Percentiles rank a stretch among this genome's conserved stretches.
These are phyloP conservation scores for Salmacisia buchloeana DNA, from an alignment of 1,284 basidiomycete genomes.

Conservation along the genomic window DNA sequence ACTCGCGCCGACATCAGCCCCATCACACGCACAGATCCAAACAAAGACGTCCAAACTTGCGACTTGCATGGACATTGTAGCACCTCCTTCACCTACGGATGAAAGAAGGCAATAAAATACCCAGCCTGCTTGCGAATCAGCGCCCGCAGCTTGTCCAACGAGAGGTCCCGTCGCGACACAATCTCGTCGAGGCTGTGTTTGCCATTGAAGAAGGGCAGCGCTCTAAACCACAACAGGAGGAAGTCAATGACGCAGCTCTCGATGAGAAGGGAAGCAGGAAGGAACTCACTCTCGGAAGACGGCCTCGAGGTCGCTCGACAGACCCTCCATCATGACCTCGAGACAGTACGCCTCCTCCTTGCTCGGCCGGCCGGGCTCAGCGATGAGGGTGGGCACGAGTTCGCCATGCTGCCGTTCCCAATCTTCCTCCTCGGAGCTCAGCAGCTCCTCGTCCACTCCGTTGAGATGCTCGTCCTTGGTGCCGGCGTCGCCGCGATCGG, in stretches of 20 bases:
- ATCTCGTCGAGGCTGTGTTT: slow-evolving; percentile 49
- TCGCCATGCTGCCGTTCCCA: slow-evolving; percentile 9
- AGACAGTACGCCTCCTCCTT: slow-evolving; percentile 72
- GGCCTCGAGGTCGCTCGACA: not conserved
- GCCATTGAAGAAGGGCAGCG: slow-evolving; percentile 46
- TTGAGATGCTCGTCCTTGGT: slow-evolving; percentile 26
- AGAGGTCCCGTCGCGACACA: slow-evolving; percentile 13
- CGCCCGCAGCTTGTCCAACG: not conserved
- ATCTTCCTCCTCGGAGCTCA: slow-evolving; percentile 52
- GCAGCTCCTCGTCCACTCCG: slow-evolving; percentile 54
- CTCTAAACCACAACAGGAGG: slow-evolving; percentile 13
- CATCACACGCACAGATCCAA: too few relatives aligned
- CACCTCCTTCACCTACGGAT: not conserved
- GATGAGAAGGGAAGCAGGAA: not conserved
- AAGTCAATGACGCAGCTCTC: not conserved
- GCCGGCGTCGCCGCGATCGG: slow-evolving; percentile 35
- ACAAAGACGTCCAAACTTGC: too few relatives aligned
- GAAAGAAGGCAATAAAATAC: slow-evolving; percentile 5
- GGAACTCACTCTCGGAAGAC: not conserved
- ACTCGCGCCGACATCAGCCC: too few relatives aligned
- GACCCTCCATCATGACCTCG: slow-evolving; percentile 65
- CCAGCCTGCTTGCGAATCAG: not conserved
- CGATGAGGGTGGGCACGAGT: slow-evolving; percentile 61
- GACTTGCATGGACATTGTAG: too few relatives aligned
- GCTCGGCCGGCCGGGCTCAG: slow-evolving; percentile 74